Base-by-base conservation (phyloP, 495 filamentous ascomycete genomes). In the Delitschia confertaspora region DNA sequence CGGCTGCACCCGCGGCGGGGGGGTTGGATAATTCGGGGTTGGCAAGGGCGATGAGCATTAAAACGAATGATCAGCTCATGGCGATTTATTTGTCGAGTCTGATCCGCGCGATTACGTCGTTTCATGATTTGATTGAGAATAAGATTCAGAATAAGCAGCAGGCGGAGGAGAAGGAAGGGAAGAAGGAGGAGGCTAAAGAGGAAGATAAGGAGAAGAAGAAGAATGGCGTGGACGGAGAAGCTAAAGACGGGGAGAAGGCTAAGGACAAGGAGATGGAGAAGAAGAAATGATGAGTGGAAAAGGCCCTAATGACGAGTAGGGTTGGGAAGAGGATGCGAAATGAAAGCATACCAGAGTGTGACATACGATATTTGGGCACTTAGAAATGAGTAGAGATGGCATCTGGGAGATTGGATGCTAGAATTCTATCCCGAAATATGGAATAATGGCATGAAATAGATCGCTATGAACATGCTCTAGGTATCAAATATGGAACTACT, bases 11-110 rank as follows among this genome's bases (percentile, higher is more conserved):
- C 9, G 30, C 69, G 13, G 64, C 61, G 31, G 75, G 73, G 47
- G 66, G 66, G 40, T 69, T 73, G 35, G 77, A 78, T 45, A 83
- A 83, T 56, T 82, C 78, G 56, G 93, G 96, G 60, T 70, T 98
- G 42, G 82, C 85, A 9, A 74, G 88, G 30, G 89, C 93, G 20
- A 93, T 98, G 93, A 93, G 85, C 63, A 74, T 94, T 64, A 98
- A 98, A 79, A 95, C 93, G 46, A 96, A 98, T 58, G 91, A 98
- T 64, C 91, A 98, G 69, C 73, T 98, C 47, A 95, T 98, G 79
- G 78, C 88, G 27, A 96, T 98, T 60, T 98, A 98, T 63, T 71
- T 98, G 44, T 89, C 83, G 65, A 91, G 83, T 65, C 68, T 98
- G 69, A 95, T 98, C 67, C 78, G 91, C 29, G 93, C 93, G 22